Evolutionary conservation across 2,329 filamentous ascomycete genomes (phyloP).

Genomic region (Aspergillus sp.): DNA sequence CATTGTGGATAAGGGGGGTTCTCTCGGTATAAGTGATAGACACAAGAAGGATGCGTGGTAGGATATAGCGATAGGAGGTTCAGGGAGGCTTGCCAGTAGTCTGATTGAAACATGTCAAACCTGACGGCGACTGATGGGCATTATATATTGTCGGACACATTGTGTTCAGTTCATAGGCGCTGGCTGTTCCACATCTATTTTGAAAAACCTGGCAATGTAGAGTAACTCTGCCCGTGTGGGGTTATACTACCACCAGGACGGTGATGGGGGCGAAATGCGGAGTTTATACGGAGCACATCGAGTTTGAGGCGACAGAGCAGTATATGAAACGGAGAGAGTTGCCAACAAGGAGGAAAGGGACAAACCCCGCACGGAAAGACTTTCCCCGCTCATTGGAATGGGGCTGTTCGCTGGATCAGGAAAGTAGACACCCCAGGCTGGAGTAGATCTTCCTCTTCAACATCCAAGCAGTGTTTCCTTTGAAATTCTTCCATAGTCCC

Average conservation of each 20-base stretch:
- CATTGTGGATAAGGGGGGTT: conserved; percentile 12
- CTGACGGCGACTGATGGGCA: background rate
- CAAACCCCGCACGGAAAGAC: conserved; percentile 1
- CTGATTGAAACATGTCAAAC: background rate
- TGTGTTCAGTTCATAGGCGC: too few species aligned
- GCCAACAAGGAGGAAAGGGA: background rate
- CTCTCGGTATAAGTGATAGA: background rate
- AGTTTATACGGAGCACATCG: background rate
- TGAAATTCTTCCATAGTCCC: too few species aligned
- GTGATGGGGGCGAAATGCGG: too few species aligned
- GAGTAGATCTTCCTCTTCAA: too few species aligned
- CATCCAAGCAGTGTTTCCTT: too few species aligned
- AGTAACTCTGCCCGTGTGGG: background rate
- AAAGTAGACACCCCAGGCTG: too few species aligned
- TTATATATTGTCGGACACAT: background rate
- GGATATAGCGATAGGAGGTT: background rate
- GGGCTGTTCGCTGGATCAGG: too few species aligned
- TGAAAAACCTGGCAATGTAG: background rate
- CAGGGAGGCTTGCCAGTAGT: background rate
- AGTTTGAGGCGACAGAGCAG: background rate
- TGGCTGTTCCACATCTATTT: too few species aligned
- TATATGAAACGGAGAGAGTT: conserved; percentile 4
- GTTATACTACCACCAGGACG: too few species aligned
- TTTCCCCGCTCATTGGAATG: background rate
- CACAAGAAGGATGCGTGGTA: background rate